phyloP scores from a whole-genome alignment of 345 rosid species.

The Murraya koenigii region DNA sequence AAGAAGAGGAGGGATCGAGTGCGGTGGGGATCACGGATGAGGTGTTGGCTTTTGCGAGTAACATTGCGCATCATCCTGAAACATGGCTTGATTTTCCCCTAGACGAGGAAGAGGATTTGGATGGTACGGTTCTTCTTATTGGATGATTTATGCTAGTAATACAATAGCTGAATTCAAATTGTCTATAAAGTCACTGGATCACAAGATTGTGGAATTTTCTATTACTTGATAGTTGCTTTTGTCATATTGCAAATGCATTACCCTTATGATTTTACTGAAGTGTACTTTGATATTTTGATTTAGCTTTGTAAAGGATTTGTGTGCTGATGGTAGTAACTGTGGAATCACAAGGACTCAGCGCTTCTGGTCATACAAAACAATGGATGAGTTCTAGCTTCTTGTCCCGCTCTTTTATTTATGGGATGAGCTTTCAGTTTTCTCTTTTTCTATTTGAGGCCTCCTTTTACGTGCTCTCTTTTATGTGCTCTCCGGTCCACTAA shows the following conservation, averaged over 20 bases:
- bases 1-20: conserved; percentile 24
- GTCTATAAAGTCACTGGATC: neutral
- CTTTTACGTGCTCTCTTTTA: neutral
- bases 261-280: neutral
- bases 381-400: neutral
- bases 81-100: conserved; percentile 96
- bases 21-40: conserved; percentile 77
- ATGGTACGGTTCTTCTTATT: conserved; percentile 42
- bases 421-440: neutral
- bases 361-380: neutral
- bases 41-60: conserved; percentile 80
- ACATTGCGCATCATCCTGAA: conserved; percentile 90
- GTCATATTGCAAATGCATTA: neutral
- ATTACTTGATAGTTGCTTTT: neutral
- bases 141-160: neutral
- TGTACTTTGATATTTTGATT: neutral
- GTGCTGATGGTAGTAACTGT: neutral
- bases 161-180: neutral
- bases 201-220: neutral
- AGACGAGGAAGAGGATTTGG: conserved; percentile 77
- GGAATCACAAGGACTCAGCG: neutral
- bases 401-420: neutral
- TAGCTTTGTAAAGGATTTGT: neutral
- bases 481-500: neutral
- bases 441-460: neutral